Conservation (phyloP, 768 basidiomycete genomes). For the Exidia glandulosa region DNA sequence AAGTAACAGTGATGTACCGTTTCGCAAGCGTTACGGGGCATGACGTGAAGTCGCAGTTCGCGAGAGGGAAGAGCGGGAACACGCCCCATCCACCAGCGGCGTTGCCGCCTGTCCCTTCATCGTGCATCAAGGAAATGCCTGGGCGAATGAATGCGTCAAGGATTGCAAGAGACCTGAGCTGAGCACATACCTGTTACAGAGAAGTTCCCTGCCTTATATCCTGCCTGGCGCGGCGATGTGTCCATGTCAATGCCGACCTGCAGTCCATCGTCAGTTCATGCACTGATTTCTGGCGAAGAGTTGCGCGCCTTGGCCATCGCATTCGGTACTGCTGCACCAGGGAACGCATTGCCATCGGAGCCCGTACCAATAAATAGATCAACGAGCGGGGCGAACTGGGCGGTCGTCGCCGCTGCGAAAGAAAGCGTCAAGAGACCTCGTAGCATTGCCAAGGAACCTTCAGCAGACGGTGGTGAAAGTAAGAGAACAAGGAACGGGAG, state of each 20-base stretch:
- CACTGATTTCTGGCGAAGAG: background rate
- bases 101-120: constrained; percentile 45
- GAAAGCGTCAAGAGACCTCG: too few relatives aligned
- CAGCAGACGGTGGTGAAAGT: too few relatives aligned
- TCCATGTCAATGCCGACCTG: constrained; percentile 43
- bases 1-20: constrained; percentile 21
- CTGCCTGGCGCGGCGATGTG: constrained; percentile 38
- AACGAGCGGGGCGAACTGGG: constrained; percentile 32
- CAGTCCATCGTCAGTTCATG: background rate
- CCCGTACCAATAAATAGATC: constrained; percentile 43
- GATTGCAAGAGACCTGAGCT: background rate
- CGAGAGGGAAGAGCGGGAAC: constrained; percentile 39
- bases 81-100: constrained; percentile 39
- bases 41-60: constrained; percentile 27
- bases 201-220: constrained; percentile 31
- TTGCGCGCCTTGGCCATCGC: constrained; percentile 38
- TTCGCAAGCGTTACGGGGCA: constrained; percentile 30
- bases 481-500: too few relatives aligned
- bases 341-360: constrained; percentile 34
- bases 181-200: constrained; percentile 8
- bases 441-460: too few relatives aligned
- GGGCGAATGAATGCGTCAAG: constrained; percentile 19
- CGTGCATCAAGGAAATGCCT: constrained; percentile 42
- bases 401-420: too few relatives aligned
- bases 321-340: constrained; percentile 39